These are phyloP conservation scores for Blepharisma japonicum DNA, from an alignment of 73 alveolate species.

Conservation along the genomic window DNA sequence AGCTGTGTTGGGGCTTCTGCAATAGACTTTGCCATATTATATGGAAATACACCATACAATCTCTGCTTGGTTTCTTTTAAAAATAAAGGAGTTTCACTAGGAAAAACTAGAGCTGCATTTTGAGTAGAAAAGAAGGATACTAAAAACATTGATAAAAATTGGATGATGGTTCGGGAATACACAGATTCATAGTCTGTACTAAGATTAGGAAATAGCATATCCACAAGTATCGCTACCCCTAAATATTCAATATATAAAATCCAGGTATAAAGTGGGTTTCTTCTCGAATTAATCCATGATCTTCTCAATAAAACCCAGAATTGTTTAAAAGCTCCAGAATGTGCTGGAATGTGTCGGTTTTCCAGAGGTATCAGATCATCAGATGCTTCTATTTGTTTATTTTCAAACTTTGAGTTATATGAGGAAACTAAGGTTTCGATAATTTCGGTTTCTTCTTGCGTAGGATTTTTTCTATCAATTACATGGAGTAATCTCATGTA, in stretches of 20 bases:
- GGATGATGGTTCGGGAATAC: neutral
- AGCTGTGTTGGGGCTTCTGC: too few species aligned
- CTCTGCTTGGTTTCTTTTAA: neutral
- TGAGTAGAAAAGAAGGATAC: neutral
- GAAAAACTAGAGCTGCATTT: neutral
- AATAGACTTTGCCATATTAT: neutral
- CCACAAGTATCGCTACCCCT: neutral
- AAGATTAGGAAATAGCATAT: neutral
- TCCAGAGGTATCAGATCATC: neutral
- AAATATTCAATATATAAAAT: neutral
- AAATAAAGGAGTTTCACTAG: neutral
- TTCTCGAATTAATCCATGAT: neutral
- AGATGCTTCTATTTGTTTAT: neutral
- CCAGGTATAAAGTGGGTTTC: neutral
- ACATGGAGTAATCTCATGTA: conserved; percentile 31
- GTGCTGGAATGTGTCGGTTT: neutral
- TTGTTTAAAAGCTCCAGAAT: neutral
- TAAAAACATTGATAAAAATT: neutral
- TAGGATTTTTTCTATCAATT: neutral
- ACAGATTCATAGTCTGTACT: neutral
- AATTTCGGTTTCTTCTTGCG: neutral
- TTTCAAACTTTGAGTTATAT: conserved; percentile 24
- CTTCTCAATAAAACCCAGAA: neutral
- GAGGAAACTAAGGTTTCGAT: conserved; percentile 28
- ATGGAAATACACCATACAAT: neutral